Evolutionary conservation across 2,329 filamentous ascomycete species (phyloP), one percentile per base, ranked within the genome.

Genomic region (Incumbomyces delicatus): DNA sequence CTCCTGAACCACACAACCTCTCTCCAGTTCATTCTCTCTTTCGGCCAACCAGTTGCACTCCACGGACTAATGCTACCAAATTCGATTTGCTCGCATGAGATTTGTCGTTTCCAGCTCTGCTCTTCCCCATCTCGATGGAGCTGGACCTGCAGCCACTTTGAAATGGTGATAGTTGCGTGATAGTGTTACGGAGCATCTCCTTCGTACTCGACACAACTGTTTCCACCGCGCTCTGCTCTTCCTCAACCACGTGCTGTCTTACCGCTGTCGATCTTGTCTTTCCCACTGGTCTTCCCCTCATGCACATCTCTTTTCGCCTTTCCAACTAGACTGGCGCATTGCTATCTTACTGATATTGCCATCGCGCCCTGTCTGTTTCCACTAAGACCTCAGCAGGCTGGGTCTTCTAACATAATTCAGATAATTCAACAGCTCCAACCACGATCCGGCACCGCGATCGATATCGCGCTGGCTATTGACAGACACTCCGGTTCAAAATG

Each of bases 1-100:
- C 33, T 38, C 42, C 42, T 45, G 42, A 32, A 13, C 41, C 41
- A 36, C 35, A 35, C 41, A 44, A 45, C 34, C 16, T 6, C 42
- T 31, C n/a, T 38, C 22, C 16, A n/a, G n/a, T 8, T n/a, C 8
- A 16, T 38, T 37, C 17, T 35, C 33, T 27, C 16, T 14, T 37
- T 16, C 14, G 5, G 16, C 20, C 42, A 36, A 45, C 42, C 34
- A 31, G 42, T 20, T 16, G 18, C 31, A 35, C 12, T 17, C 16
- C 6, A 27, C 22, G 22, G 22, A 27, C 22, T 17, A 6, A 44
- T n/a, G 31, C 32, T 32, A n/a, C 8, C 6, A 35, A 14, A 4
- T 22, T 34, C 16, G 30, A 36, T 22, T 22, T 34, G 17, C 31
- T 20, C n/a, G 14, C 6, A 34, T 36, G 4, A 17, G 12, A 35